Evolutionary conservation across 2,329 filamentous ascomycete genomes (phyloP).

Genomic region (Epichloe aotearoae): DNA sequence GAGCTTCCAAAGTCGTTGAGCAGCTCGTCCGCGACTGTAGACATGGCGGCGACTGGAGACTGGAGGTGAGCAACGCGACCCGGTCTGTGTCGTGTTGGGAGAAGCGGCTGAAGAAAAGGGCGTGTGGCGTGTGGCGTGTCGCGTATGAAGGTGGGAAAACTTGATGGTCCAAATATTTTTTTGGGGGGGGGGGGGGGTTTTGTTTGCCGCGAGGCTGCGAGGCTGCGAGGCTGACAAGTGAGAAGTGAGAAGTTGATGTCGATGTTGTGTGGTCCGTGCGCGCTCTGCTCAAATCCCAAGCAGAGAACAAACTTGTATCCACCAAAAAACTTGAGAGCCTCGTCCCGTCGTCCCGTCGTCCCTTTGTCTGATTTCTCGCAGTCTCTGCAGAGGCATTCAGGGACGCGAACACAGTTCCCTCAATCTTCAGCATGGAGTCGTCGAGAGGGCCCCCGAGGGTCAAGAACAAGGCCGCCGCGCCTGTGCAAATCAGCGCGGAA

Average conservation of each 20-base stretch:
- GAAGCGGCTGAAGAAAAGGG: background rate
- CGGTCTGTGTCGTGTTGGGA: background rate
- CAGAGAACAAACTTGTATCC: background rate
- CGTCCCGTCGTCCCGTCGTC: background rate
- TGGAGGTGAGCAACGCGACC: background rate
- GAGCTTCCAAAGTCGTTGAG: constrained; percentile 57
- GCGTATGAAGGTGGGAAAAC: background rate
- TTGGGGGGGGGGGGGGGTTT: background rate
- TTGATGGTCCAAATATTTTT: constrained; percentile 10
- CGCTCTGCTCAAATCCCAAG: background rate
- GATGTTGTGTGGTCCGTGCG: constrained; percentile 7
- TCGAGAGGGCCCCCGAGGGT: constrained; percentile 91
- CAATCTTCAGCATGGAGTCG: constrained; percentile 56
- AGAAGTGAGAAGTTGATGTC: constrained; percentile 12
- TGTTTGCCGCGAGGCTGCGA: background rate
- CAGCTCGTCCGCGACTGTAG: constrained; percentile 83
- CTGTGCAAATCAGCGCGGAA: constrained; percentile 85
- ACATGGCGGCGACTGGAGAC: constrained; percentile 42
- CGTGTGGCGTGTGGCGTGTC: background rate
- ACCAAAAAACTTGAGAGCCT: constrained; percentile 1
- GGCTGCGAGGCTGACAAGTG: constrained; percentile 15
- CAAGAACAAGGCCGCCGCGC: constrained; percentile 96
- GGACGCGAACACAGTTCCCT: background rate
- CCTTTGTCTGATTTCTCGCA: constrained; percentile 9
- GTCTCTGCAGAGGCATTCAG: background rate